Evolutionary conservation across 2,329 filamentous ascomycete species (phyloP), one percentile per base, ranked within the genome.

Genomic region (Cordyceps sp.): DNA sequence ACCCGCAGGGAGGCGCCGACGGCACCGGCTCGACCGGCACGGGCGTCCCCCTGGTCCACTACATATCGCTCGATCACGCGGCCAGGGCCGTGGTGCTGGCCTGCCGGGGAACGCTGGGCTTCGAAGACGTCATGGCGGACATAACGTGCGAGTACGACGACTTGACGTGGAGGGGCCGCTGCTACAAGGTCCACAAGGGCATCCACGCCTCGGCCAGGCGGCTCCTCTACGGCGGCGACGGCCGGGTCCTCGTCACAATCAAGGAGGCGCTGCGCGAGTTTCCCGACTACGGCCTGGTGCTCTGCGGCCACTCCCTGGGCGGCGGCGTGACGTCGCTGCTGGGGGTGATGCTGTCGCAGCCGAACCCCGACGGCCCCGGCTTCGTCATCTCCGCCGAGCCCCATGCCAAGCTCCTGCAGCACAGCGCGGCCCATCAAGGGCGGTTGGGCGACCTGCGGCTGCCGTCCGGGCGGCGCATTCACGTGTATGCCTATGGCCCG

Each of bases 401-500:
- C 2, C 64, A 63, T 21, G 54, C 50, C 3, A 55, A 56, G 6
- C 53, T 60, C 12, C 41, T 63, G 8, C 45, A 53, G 2, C 42
- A 54, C 17, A 41, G 46, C 4, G 44, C 51, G 6, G 37, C 50
- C 4, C 17, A 6, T 8, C 18, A 20, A 10, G 42, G 45, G 2
- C 42, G 40, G 19, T 31, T 39, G n/a, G 40, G 46, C 12, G 52
- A 57, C 14, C 51, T 72, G 21, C 64, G 60, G 14, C 61, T 85
- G 0, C 80, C 80, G 1, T 43, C 74, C 0, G 72, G 74, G 13
- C 67, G 80, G 1, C 74, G 77, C 4, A 78, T 85, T 15, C 80
- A 86, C 42, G 80, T 84, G 10, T 86, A 82, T 47, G 76, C 80
- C 6, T 86, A 84, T 47, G 80, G 80, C 0, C 74, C 79, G 2